Evolutionary conservation across 2,329 filamentous ascomycete genomes (phyloP), one percentile per base, ranked within the genome.

Genomic region (Pestalotiopsis fici): DNA sequence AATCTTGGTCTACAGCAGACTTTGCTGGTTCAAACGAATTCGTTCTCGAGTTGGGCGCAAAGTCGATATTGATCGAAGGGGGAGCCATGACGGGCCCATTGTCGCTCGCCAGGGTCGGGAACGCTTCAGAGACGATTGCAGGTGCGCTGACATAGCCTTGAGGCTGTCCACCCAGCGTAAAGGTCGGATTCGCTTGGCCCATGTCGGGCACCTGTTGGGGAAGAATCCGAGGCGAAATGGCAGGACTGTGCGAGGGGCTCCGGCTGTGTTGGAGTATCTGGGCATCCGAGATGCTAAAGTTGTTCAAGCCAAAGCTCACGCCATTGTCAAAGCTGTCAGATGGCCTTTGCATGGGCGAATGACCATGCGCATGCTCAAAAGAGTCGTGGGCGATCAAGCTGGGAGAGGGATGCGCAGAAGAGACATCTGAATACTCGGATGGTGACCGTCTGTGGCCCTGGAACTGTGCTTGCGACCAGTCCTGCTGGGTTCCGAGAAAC

Each of bases 21-120:
- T 92, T 93, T 23, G 86, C 83, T 31, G 88, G 87, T 70, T 91
- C 91, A 76, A 93, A 91, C 72, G 85, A 89, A 65, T 85, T 87
- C 74, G 88, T 88, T 67, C 87, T 83, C 64, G 92, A 88, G 9
- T 90, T 90, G 27, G 95, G 95, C 18, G 94, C 95, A 78, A 93
- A 94, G 77, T 97, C 93, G 73, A 98, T 96, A 76, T 96, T 97
- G 80, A 98, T 98, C 64, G 95, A 93, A 0, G 95, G 95, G n/a
- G 95, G 93, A 3, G 91, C 92, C 91, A 97, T 96, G 72, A 92
- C 88, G 76, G 93, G 87, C 27, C 80, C 80, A n/a, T 79, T 78
- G 27, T 83, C 81, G 66, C 83, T 81, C 21, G 77, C 77, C 15
- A 89, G 78, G 35, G 82, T 78, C 5, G 87, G 85, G 72, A 89